phyloP scores from a whole-genome alignment of 768 basidiomycete species.

The Cyathus striatus region DNA sequence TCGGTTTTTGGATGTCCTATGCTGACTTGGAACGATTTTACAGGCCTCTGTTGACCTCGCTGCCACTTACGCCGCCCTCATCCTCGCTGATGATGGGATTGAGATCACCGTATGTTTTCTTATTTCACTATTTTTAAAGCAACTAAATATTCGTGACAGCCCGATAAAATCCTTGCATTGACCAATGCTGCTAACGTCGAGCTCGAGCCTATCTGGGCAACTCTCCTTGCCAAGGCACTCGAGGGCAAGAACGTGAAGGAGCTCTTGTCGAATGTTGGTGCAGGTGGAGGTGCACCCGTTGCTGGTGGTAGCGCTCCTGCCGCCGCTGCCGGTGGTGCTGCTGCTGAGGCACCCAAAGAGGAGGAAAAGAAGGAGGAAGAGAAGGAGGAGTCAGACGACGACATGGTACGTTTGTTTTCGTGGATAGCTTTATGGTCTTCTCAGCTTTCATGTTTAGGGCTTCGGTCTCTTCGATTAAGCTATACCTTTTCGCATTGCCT shows the following conservation, averaged over 20 bases:
- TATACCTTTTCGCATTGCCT: constrained; percentile 15
- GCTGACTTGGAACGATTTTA: constrained; percentile 8
- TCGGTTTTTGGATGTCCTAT: constrained; percentile 14
- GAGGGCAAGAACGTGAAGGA: constrained; percentile 98
- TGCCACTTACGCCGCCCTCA: constrained; percentile 94
- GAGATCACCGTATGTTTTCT: constrained; percentile 88
- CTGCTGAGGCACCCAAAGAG: constrained; percentile 71
- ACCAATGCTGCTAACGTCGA: constrained; percentile 81
- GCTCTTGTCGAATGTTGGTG: constrained; percentile 89
- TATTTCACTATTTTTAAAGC: background rate
- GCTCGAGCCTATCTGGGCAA: constrained; percentile 95
- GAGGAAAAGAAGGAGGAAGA: constrained; percentile 86
- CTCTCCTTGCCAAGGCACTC: constrained; percentile 94
- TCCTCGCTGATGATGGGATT: constrained; percentile 94
- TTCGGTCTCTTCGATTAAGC: constrained; percentile 93
- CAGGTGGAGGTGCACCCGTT: constrained; percentile 84
- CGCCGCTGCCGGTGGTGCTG: constrained; percentile 47
- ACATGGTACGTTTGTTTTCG: constrained; percentile 79
- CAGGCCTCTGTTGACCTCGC: constrained; percentile 73
- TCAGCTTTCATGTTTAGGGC: constrained; percentile 52
- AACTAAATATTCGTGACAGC: constrained; percentile 34
- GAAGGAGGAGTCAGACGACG: constrained; percentile 87
- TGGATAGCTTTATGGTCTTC: no score
- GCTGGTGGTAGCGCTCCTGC: constrained; percentile 51
- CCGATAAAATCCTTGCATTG: constrained; percentile 89